Evolutionary conservation across 345 rosid genomes (phyloP), one percentile per base, ranked within the genome.

Genomic region (Salix exigua): DNA sequence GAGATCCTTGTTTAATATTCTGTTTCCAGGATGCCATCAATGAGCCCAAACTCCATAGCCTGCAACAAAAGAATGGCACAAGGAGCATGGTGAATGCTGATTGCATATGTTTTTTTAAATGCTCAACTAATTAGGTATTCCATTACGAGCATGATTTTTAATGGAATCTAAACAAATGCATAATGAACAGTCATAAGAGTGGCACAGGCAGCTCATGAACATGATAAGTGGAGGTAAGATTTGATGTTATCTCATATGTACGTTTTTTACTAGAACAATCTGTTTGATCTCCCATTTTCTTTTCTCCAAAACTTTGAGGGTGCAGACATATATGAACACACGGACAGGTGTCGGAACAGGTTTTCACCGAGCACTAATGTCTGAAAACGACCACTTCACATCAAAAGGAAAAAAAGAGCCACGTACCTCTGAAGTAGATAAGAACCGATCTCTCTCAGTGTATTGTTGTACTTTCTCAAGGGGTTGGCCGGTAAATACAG

Each of bases 1-100:
- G 16, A 30, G 67, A 25, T 58, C 28, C n/a, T 10, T 16, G 44
- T 86, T 84, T 86, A 92, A 77, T 89, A 90, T 48, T 87, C 91
- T 10, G 98, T 94, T 86, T 92, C 97, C 77, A 92, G 72, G 61
- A 92, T 73, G 28, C 94, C 94, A 74, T 94, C 98, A 2, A 94
- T 86, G 58, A 92, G 90, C 30, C 97, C 97, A 31, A 90, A 92
- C 75, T 94, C 97, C 91, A 94, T 87, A 23, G 97, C 95, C 97
- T 94, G 89, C 85, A 77, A 79, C 18, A 31, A 16, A 46, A 65
- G 51, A 55, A 60, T 13, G 62, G 63, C 62, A 71, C 11, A 44
- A 63, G 33, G 25, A 37, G 48, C 64, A 16, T 38, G 44, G 35
- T 30, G n/a, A 31, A 50, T 48, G 18, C 48, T 44, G 12, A 44